Conservation (phyloP, 1,284 basidiomycete genomes). For the Microbotryum intermedium region DNA sequence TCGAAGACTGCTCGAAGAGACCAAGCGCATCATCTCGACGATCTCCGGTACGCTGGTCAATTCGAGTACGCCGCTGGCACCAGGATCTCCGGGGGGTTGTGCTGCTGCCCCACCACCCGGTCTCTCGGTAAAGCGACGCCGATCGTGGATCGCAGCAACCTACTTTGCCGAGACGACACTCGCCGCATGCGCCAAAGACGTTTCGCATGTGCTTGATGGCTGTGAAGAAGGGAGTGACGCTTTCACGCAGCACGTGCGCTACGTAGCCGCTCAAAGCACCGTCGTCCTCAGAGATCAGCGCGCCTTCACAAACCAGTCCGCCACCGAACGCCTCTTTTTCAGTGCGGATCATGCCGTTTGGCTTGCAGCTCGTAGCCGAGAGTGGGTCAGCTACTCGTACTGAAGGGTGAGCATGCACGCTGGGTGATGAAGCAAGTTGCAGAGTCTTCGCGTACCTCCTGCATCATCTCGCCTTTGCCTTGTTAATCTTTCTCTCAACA, state of each 20-base stretch:
- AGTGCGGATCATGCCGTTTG: constrained; percentile 76
- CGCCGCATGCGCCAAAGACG: constrained; percentile 63
- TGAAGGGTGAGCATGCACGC: no score
- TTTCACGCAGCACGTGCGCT: constrained; percentile 72
- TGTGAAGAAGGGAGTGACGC: constrained; percentile 69
- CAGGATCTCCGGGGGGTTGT: not conserved
- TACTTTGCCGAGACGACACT: constrained; percentile 22
- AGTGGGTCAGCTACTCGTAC: constrained; percentile 51
- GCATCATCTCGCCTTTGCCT: no score
- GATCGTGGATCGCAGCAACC: no score
- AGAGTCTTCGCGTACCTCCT: no score
- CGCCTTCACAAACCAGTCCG: constrained; percentile 77
- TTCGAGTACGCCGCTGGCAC: not conserved
- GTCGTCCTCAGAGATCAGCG: constrained; percentile 88
- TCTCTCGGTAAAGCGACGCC: constrained; percentile 1
- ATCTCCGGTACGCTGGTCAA: constrained; percentile 23
- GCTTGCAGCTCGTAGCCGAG: constrained; percentile 65
- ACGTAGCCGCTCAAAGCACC: constrained; percentile 85
- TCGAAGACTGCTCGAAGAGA: constrained; percentile 76
- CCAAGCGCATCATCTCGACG: constrained; percentile 64
- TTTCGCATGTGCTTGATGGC: constrained; percentile 73
- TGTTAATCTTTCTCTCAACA: no score
- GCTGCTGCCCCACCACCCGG: not conserved
- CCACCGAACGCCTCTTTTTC: constrained; percentile 81
- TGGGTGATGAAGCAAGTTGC: no score